Conservation (phyloP, 1,284 basidiomycete genomes). For the Microbotryum intermedium region DNA sequence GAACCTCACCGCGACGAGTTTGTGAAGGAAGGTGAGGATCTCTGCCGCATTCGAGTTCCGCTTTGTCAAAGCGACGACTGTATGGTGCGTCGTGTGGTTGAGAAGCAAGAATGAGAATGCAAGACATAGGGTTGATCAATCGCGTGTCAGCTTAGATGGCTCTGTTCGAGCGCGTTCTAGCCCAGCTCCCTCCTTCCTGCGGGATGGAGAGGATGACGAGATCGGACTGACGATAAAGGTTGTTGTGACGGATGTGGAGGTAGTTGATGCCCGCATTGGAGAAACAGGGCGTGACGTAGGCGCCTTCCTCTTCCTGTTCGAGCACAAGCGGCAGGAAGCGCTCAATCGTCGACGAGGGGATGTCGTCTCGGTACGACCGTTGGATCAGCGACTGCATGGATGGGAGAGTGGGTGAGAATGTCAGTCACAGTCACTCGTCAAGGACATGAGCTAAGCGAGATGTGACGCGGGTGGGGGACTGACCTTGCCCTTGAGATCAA, state of each 20-base stretch:
- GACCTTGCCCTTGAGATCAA: slow-evolving; percentile 85
- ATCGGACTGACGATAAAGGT: slow-evolving; percentile 73
- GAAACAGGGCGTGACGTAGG: slow-evolving; percentile 91
- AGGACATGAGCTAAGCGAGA: background rate
- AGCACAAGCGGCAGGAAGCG: slow-evolving; percentile 88
- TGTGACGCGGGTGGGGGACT: background rate
- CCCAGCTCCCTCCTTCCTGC: background rate
- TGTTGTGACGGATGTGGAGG: slow-evolving; percentile 97
- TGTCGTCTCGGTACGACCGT: slow-evolving; percentile 87
- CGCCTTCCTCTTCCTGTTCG: slow-evolving; percentile 95
- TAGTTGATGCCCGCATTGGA: slow-evolving; percentile 90
- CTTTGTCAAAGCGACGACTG: slow-evolving; percentile 91
- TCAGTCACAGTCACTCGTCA: background rate
- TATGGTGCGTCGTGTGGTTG: too few relatives aligned
- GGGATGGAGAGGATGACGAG: slow-evolving; percentile 1
- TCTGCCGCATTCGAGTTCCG: slow-evolving; percentile 94
- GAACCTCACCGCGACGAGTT: slow-evolving; percentile 52
- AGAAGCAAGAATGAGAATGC: background rate
- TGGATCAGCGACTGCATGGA: slow-evolving; percentile 75
- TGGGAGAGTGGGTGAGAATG: background rate
- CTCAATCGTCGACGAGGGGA: slow-evolving; percentile 78
- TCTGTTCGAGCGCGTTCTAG: too few relatives aligned
- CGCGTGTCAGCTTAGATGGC: background rate
- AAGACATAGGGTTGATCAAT: background rate
- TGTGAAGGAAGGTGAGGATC: slow-evolving; percentile 92